phyloP scores from a whole-genome alignment of 148 eudicot species.

The Chenopodium formosanum region DNA sequence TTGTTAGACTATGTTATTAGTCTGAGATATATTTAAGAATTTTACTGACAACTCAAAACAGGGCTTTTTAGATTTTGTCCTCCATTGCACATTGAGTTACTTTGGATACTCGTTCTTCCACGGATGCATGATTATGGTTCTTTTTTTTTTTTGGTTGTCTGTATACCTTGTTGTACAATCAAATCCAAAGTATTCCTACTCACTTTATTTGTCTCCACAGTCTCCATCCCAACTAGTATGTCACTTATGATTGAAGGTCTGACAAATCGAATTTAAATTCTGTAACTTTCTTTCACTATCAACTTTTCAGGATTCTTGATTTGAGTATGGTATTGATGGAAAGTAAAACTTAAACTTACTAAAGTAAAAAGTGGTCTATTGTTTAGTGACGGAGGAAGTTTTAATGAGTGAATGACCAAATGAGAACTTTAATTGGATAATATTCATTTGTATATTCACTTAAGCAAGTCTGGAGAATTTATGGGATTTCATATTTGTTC shows the following conservation, averaged over 20 bases:
- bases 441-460: not conserved
- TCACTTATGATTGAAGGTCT: not conserved
- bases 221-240: not conserved
- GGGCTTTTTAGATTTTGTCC: not conserved
- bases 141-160: not conserved
- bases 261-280: not conserved
- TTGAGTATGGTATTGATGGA: not conserved
- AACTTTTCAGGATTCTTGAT: not conserved
- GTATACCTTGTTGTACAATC: not conserved
- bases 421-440: not conserved
- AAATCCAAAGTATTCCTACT: not conserved
- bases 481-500: slow-evolving; percentile 18
- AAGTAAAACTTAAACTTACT: too few species aligned
- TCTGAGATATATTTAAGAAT: not conserved
- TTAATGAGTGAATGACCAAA: not conserved
- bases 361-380: not conserved
- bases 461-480: slow-evolving; percentile 16
- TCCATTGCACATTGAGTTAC: not conserved
- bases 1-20: not conserved
- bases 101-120: not conserved
- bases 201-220: not conserved
- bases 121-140: not conserved
- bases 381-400: not conserved
- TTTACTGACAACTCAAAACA: not conserved
- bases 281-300: not conserved